Base-by-base conservation (phyloP, 2,329 filamentous ascomycete genomes). In the Colletotrichum musicola region DNA sequence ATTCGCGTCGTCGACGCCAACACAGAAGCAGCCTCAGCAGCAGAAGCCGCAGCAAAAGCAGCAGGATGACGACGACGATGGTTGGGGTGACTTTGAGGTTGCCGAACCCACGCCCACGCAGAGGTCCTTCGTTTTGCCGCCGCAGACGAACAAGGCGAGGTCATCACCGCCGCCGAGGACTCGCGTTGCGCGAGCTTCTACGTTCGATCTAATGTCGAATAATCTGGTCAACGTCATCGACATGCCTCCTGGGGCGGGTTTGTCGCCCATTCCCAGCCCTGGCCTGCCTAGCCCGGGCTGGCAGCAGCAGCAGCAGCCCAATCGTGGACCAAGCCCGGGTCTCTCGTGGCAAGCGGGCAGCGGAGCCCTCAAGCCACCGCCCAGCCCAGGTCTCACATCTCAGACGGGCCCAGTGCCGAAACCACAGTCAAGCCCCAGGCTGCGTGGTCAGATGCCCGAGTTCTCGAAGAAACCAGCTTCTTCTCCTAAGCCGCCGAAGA, bases 31-130 rank as follows among this genome's bases (percentile, higher is more conserved):
- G 30, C 30, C 30, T 74, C 54, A 71, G 57, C 74, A 42, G 74
- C 70, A 22, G 42, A 50, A 56, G 13, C 65, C 56, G 50, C 56
- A 56, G 40, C 14, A 30, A 16, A 51, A 54, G 14, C 51, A 57
- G n/a, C n/a, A 40, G 20, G 79, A 81, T 6, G 87, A 86, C 3
- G 86, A 89, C 7, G 89, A 90, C 62, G 89, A 91, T 73, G 87
- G 84, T 30, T 92, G 90, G 86, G 90, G 90, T 0, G 90, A 92
- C 63, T 92, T 92, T 73, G 89, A 92, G 76, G 83, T 85, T 51
- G 88, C 88, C 16, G 79, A 84, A 44, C 76, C 80, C 1, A 65
- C 73, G 4, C 63, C 69, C 10, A 63, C 66, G 18, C 66, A 73
- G 7, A 49, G 49, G 65, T 64, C 71, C 54, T 65, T 73, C 22